Evolutionary conservation across 2,329 filamentous ascomycete genomes (phyloP).

Genomic region (Akanthomyces uredinophilus): DNA sequence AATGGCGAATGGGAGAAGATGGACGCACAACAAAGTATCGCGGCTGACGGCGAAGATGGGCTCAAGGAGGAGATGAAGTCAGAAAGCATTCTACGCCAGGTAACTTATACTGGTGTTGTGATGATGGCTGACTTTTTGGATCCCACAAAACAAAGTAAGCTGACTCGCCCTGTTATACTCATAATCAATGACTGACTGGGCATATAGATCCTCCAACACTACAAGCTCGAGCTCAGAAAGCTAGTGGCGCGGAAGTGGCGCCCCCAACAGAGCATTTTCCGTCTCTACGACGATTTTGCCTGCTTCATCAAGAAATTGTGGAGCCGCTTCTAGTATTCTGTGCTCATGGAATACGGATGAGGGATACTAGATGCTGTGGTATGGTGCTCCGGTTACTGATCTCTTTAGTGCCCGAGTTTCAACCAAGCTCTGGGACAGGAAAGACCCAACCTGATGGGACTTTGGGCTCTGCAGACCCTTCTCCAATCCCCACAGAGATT

Average conservation of each 20-base stretch:
- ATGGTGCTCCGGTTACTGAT: slow-evolving; percentile 84
- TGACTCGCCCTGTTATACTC: neutral
- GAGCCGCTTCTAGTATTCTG: slow-evolving; percentile 89
- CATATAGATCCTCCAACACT: slow-evolving; percentile 28
- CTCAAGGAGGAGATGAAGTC: slow-evolving; percentile 96
- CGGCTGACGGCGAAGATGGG: slow-evolving; percentile 65
- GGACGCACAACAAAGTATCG: slow-evolving; percentile 54
- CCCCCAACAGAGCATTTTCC: slow-evolving; percentile 39
- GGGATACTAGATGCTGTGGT: slow-evolving; percentile 81
- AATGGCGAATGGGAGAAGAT: slow-evolving; percentile 81
- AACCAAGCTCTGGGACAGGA: slow-evolving; percentile 27
- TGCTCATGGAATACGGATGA: slow-evolving; percentile 83
- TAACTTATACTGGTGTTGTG: slow-evolving; percentile 87
- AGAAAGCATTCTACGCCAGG: slow-evolving; percentile 87
- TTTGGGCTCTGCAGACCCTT: slow-evolving; percentile 29
- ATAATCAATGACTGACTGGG: neutral
- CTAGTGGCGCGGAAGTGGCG: slow-evolving; percentile 15
- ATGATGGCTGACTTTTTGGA: slow-evolving; percentile 89
- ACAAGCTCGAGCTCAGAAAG: slow-evolving; percentile 21
- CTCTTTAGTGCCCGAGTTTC: slow-evolving; percentile 76
- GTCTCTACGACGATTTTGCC: slow-evolving; percentile 74
- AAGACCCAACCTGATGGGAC: slow-evolving; percentile 16
- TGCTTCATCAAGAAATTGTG: slow-evolving; percentile 71
- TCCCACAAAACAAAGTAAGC: slow-evolving; percentile 60
- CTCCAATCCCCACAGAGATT: slow-evolving; percentile 45